These are phyloP conservation scores for Chlorella sp. DNA, from an alignment of 139 green algal genomes.

Conservation along the genomic window DNA sequence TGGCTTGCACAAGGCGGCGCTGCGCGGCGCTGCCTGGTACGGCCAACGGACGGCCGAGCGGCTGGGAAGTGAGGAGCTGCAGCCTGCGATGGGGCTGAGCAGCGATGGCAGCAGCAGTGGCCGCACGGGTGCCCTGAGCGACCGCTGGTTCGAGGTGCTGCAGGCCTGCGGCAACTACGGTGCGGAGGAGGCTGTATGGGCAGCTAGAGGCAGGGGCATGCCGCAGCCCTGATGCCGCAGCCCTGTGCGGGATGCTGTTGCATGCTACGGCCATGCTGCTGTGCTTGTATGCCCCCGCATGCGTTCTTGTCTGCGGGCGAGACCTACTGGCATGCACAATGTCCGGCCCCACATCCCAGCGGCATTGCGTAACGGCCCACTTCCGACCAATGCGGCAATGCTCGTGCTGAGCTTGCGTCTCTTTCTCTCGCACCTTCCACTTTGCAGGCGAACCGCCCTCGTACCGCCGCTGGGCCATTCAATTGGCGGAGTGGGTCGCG, in stretches of 20 bases:
- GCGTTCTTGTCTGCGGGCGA: too few species aligned
- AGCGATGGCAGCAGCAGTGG: not conserved
- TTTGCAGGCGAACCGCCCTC: conserved; percentile 52
- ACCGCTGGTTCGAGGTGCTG: conserved; percentile 32
- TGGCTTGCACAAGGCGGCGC: conserved; percentile 50
- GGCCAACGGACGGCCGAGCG: not conserved
- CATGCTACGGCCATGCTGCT: too few species aligned
- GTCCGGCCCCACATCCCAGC: too few species aligned
- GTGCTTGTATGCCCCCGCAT: too few species aligned
- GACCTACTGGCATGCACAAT: too few species aligned
- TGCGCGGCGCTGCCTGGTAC: conserved; percentile 21
- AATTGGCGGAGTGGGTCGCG: conserved; percentile 63
- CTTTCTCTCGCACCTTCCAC: too few species aligned
- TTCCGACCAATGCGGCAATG: too few species aligned
- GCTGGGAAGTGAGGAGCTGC: not conserved
- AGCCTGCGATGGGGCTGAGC: not conserved
- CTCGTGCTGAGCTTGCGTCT: too few species aligned
- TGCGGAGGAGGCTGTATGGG: not conserved
- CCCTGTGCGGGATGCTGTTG: too few species aligned
- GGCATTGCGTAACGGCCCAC: too few species aligned
- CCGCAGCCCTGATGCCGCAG: too few species aligned
- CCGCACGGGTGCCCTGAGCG: not conserved
- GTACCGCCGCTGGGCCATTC: conserved; percentile 44
- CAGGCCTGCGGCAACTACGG: conserved; percentile 66
- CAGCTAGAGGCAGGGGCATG: too few species aligned